Evolutionary conservation across 116 monocot genomes (phyloP), one percentile per base, ranked within the genome.

Genomic region (Iris pallida): DNA sequence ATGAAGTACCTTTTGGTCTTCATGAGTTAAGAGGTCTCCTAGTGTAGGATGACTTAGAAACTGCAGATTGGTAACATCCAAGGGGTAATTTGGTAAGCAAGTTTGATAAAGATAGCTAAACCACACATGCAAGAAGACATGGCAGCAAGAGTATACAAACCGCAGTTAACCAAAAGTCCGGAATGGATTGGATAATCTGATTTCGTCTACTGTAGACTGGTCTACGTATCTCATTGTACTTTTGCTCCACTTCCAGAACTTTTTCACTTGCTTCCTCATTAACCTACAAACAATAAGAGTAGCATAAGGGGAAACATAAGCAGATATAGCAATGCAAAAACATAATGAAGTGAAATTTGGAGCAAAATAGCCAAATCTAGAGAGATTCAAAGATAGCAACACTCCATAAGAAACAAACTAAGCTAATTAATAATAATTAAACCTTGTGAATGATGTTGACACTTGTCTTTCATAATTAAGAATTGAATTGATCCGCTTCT

Each of bases 161-260:
- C 68, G 90, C 94, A 82, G 90, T 90, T 61, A 87, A 69, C 94
- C 94, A 94, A 66, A 94, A 94, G 53, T 94, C 90, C 16, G 84
- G 85, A 74, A 94, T 94, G 6, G 78, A 74, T 68, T 79, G 63
- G 61, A 94, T 94, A 52, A 94, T 74, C 55, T 87, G 79, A 73
- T 80, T 80, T 46, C 90, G 61, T 47, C 40, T 89, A 8, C 42
- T 13, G 16, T 90, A 94, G 47, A 94, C 85, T 57, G 94, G 94
- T 75, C 80, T 84, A 7, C 94, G 83, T 20, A 94, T 70, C 73
- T 87, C 94, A 72, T 94, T 94, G 71, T 87, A 94, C 44, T 90
- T 90, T 68, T 87, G 86, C 65, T 94, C 94, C 47, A 94, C 80
- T 78, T 87, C 94, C 72, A 90, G 71, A 65, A 94, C 85, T 72